Conservation (phyloP, 1,284 basidiomycete genomes). For the Malassezia sp. region DNA sequence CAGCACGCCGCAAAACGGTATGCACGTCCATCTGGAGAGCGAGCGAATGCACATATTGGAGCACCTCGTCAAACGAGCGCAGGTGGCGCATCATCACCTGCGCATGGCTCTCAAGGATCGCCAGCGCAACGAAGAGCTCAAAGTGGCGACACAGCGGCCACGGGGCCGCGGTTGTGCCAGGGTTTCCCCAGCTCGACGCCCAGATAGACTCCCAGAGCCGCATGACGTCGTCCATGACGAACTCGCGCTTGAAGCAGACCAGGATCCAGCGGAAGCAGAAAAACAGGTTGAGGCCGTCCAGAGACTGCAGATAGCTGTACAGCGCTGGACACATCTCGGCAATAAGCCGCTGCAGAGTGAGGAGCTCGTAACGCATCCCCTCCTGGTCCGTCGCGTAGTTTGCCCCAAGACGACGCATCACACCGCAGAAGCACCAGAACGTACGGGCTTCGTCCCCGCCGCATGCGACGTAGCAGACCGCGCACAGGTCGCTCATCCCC, state of each 20-base stretch:
- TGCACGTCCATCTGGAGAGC: constrained; percentile 21
- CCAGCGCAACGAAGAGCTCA: constrained; percentile 74
- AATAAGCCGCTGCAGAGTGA: constrained; percentile 78
- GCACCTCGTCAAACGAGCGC: constrained; percentile 56
- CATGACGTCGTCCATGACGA: constrained; percentile 75
- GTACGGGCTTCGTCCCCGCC: constrained; percentile 75
- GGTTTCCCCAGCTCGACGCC: constrained; percentile 31
- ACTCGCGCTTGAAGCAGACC: constrained; percentile 58
- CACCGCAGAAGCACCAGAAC: constrained; percentile 88
- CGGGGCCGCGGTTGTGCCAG: constrained; percentile 17
- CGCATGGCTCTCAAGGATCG: constrained; percentile 81
- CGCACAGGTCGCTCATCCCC: constrained; percentile 93
- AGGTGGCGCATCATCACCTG: constrained; percentile 88
- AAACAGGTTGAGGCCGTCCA: constrained; percentile 84
- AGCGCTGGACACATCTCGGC: constrained; percentile 79
- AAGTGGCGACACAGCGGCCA: constrained; percentile 9
- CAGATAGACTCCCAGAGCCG: constrained; percentile 66
- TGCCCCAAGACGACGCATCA: constrained; percentile 90
- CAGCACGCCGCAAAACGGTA: constrained; percentile 19
- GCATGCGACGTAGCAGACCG: constrained; percentile 84
- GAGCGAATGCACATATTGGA: constrained; percentile 32
- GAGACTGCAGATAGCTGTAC: constrained; percentile 57
- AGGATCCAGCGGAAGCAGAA: constrained; percentile 79
- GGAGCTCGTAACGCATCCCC: constrained; percentile 88
- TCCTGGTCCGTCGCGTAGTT: constrained; percentile 94